Base-by-base conservation (phyloP, 768 basidiomycete species). In the Peribolospora kevripleyi region DNA sequence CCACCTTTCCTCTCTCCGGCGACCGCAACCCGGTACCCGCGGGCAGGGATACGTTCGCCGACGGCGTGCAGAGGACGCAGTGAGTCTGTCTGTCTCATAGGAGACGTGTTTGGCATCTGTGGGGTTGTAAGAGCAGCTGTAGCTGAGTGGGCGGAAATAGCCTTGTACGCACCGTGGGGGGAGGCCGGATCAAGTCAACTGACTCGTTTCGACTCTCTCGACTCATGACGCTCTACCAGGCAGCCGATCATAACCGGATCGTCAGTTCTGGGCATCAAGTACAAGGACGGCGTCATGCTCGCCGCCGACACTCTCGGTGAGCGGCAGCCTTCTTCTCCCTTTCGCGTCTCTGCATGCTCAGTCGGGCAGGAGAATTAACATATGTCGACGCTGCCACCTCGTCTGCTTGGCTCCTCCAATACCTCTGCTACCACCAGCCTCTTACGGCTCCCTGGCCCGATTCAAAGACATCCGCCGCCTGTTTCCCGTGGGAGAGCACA, bases 231-330 rank as follows among this genome's bases (percentile, higher is more conserved):
- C 40, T 9, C 10, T 47, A 37, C 48, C 55, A 87, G 84, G 64
- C 82, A 88, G 63, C 93, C 93, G 7, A 80, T 97, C 57, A 86
- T 95, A 7, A 97, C 91, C 0, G 93, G 91, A 56, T 90, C 91
- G n/a, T 84, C 82, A 55, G 87, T 98, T 5, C 75, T 98, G 42
- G 93, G 82, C 3, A 73, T 98, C 68, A 84, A 84, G 69, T 97
- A 76, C 75, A 87, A 90, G 68, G 87, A 85, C 63, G 93, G 93
- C 7, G 77, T 98, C 60, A 91, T 98, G 84, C 79, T 98, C 74
- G 88, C 93, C 40, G 88, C 93, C 43, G 93, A 98, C 73, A 95
- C 82, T 64, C 81, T 97, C 52, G 90, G 90, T 90, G 58, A 54
- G 76, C 59, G 14, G 38, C 9, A n/a, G 14, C 67, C 46, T 52